These are phyloP conservation scores for Eucalyptus polyanthemos DNA, from an alignment of 345 rosid genomes.

Conservation along the genomic window DNA sequence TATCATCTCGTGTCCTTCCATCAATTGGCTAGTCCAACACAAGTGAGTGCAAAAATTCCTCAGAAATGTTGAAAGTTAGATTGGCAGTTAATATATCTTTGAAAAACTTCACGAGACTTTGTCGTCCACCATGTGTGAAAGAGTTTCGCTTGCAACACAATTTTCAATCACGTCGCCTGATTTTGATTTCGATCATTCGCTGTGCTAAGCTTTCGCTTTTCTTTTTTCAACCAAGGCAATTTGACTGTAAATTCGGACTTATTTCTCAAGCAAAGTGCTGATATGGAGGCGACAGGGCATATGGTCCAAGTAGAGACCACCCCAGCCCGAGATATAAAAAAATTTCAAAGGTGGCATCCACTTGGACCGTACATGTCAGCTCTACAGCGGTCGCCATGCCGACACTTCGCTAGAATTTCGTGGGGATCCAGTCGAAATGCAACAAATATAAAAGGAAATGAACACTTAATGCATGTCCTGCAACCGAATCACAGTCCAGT, in stretches of 20 bases:
- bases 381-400: background rate
- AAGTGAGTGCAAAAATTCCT: background rate
- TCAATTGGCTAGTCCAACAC: background rate
- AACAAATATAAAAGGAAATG: background rate
- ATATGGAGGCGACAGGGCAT: background rate
- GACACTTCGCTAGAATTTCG: background rate
- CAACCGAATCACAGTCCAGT: background rate
- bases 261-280: background rate
- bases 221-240: background rate
- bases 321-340: background rate
- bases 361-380: background rate
- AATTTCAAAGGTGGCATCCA: background rate
- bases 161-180: background rate
- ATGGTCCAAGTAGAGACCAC: background rate
- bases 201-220: background rate
- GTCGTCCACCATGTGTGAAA: background rate
- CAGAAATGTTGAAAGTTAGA: background rate
- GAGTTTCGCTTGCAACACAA: background rate
- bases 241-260: background rate
- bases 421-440: fast-evolving
- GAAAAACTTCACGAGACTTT: background rate
- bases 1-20: slow-evolving; percentile 5
- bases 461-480: background rate
- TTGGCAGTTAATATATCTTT: background rate
- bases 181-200: background rate